Evolutionary conservation across 148 eudicot genomes (phyloP).

Genomic region (Cornus controversa): DNA sequence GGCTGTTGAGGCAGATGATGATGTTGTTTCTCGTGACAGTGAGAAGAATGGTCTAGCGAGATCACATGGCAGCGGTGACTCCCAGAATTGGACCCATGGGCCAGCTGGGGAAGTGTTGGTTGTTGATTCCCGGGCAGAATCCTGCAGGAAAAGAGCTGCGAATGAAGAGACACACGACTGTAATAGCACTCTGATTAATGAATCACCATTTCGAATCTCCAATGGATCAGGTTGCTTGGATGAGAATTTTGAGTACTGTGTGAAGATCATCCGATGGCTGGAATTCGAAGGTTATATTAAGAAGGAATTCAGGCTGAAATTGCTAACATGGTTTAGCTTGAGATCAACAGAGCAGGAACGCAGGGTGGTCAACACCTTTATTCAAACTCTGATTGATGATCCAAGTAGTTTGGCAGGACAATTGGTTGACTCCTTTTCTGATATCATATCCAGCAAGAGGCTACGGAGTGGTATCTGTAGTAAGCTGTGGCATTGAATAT

Average conservation of each 20-base stretch:
- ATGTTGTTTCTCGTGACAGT: slow-evolving; percentile 56
- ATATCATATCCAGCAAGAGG: slow-evolving; percentile 66
- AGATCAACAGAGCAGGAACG: slow-evolving; percentile 85
- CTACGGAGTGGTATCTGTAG: slow-evolving; percentile 47
- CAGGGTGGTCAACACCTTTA: slow-evolving; percentile 73
- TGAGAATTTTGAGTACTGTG: slow-evolving; percentile 75
- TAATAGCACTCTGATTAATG: slow-evolving; percentile 64
- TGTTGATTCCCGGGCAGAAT: slow-evolving; percentile 35
- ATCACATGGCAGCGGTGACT: slow-evolving; percentile 63
- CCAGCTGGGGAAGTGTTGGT: slow-evolving; percentile 53
- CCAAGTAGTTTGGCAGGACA: slow-evolving; percentile 83
- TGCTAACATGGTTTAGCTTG: slow-evolving; percentile 88
- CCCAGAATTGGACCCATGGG: slow-evolving; percentile 45
- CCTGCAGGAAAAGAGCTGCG: slow-evolving; percentile 49
- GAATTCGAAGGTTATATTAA: slow-evolving; percentile 65
- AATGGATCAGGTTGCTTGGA: slow-evolving; percentile 51
- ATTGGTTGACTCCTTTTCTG: slow-evolving; percentile 73
- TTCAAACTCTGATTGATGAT: slow-evolving; percentile 64
- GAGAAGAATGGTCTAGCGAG: slow-evolving; percentile 40
- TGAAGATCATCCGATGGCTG: slow-evolving; percentile 65
- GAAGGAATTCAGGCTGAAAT: slow-evolving; percentile 68
- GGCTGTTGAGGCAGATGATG: slow-evolving; percentile 52
- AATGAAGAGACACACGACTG: slow-evolving; percentile 67
- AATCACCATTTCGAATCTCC: slow-evolving; percentile 34
- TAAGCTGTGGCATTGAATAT: slow-evolving; percentile 38